phyloP scores from a whole-genome alignment of 2,329 filamentous ascomycete species.

The Xylariaceae sp. region DNA sequence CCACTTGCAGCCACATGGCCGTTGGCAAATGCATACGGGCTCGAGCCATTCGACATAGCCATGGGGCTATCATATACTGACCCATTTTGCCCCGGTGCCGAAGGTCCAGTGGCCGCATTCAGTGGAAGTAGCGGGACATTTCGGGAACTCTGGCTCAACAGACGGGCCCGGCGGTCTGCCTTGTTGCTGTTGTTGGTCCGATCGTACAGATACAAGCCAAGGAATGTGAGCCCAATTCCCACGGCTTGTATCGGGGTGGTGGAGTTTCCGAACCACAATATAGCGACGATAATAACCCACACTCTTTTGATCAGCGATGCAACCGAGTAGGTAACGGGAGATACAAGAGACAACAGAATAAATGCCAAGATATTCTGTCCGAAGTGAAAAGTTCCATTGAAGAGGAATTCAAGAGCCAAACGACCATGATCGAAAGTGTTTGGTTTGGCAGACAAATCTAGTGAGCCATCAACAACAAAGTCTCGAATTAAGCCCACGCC shows the following conservation, averaged over 20 bases:
- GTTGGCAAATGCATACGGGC: constrained; percentile 40
- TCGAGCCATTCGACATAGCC: constrained; percentile 26
- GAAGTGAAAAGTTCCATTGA: constrained; percentile 97
- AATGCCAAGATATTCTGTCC: constrained; percentile 95
- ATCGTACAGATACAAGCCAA: constrained; percentile 94
- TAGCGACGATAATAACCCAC: constrained; percentile 90
- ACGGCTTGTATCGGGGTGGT: constrained; percentile 78
- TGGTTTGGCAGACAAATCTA: constrained; percentile 54
- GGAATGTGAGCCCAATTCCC: constrained; percentile 82
- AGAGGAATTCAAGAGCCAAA: constrained; percentile 77
- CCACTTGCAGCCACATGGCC: constrained; percentile 36
- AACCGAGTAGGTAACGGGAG: constrained; percentile 94
- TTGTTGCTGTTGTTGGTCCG: constrained; percentile 83
- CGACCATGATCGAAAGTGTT: constrained; percentile 72
- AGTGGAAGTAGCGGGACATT: constrained; percentile 61
- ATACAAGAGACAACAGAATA: constrained; percentile 83
- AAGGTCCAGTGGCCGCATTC: constrained; percentile 39
- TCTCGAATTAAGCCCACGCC: constrained; percentile 72
- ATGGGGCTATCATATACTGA: constrained; percentile 36
- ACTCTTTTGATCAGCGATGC: constrained; percentile 95
- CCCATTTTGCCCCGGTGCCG: constrained; percentile 27
- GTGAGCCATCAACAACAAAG: constrained; percentile 72
- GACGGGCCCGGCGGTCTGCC: constrained; percentile 74
- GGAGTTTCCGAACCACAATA: constrained; percentile 90
- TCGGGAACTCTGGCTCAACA: constrained; percentile 48